Conservation (phyloP, 2,329 filamentous ascomycete species). For the Albifimbria verrucaria region DNA sequence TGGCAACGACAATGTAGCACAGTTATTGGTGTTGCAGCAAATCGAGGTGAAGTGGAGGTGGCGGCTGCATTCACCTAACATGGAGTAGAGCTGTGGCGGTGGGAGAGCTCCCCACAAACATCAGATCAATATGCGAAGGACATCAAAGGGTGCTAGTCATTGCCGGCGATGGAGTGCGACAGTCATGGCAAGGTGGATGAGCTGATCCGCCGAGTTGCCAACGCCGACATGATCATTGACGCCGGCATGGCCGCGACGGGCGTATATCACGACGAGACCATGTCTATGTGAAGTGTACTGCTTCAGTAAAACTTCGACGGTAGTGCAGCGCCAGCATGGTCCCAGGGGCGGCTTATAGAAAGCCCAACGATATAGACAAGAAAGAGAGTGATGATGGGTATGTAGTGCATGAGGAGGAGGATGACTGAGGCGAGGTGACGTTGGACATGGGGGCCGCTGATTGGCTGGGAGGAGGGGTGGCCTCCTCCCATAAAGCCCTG, state of each 20-base stretch:
- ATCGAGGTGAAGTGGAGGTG: too few relatives aligned
- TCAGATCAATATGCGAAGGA: too few relatives aligned
- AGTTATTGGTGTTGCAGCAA: too few relatives aligned
- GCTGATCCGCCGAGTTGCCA: too few relatives aligned
- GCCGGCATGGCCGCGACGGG: not conserved
- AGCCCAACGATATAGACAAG: not conserved
- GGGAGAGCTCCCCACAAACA: too few relatives aligned
- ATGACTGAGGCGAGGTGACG: slow-evolving; percentile 2
- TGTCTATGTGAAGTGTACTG: not conserved
- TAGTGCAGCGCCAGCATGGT: not conserved
- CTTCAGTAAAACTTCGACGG: not conserved
- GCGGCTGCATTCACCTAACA: too few relatives aligned
- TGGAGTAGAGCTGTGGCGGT: too few relatives aligned
- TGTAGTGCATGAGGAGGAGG: not conserved
- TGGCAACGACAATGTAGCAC: too few relatives aligned
- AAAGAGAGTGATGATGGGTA: not conserved
- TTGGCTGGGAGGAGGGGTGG: not conserved
- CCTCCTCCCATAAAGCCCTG: slow-evolving; percentile 3
- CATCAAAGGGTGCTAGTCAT: too few relatives aligned
- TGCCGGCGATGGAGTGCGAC: too few relatives aligned
- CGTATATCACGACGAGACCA: not conserved
- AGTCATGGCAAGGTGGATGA: too few relatives aligned
- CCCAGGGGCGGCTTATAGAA: not conserved
- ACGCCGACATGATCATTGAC: not conserved
- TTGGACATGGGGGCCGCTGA: not conserved